A percentile compares a stretch with the other conserved stretches of the same genome.
Conservation (phyloP, 2,329 filamentous ascomycete genomes). For the Raffaelea albimanens region DNA sequence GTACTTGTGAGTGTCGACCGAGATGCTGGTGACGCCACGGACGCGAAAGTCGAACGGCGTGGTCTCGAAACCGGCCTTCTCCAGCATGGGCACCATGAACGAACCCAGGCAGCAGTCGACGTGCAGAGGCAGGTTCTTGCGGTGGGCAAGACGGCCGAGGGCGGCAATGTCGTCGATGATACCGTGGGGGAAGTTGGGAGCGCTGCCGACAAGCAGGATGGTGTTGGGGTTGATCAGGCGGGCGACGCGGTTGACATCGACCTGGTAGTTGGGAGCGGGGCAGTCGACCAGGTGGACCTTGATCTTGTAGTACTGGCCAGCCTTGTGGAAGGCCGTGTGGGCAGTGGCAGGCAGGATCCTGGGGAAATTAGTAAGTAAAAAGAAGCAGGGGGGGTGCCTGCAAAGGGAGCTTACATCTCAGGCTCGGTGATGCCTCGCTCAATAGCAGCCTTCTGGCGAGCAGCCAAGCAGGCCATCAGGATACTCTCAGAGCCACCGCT, state of each 20-base stretch:
- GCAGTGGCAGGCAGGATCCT: constrained; percentile 91
- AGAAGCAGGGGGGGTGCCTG: not conserved
- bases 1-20: constrained; percentile 97
- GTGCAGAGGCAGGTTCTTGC: constrained; percentile 76
- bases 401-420: constrained; percentile 61
- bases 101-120: constrained; percentile 97
- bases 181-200: constrained; percentile 95
- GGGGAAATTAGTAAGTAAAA: not conserved
- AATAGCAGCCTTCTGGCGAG: constrained; percentile 75
- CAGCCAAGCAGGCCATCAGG: constrained; percentile 85
- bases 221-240: constrained; percentile 93
- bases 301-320: constrained; percentile 92
- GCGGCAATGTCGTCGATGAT: constrained; percentile 91
- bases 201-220: constrained; percentile 82
- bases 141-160: constrained; percentile 72
- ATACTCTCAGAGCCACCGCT: constrained; percentile 95
- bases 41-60: constrained; percentile 88
- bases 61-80: constrained; percentile 85
- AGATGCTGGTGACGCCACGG: constrained; percentile 90
- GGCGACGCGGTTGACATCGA: constrained; percentile 66
- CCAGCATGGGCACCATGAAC: constrained; percentile 86
- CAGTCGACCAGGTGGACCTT: constrained; percentile 83
- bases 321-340: constrained; percentile 95
- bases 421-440: constrained; percentile 87
- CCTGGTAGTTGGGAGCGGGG: constrained; percentile 77